Evolutionary conservation across 768 basidiomycete genomes (phyloP), one percentile per base, ranked within the genome.

Genomic region (Trametes punicea): DNA sequence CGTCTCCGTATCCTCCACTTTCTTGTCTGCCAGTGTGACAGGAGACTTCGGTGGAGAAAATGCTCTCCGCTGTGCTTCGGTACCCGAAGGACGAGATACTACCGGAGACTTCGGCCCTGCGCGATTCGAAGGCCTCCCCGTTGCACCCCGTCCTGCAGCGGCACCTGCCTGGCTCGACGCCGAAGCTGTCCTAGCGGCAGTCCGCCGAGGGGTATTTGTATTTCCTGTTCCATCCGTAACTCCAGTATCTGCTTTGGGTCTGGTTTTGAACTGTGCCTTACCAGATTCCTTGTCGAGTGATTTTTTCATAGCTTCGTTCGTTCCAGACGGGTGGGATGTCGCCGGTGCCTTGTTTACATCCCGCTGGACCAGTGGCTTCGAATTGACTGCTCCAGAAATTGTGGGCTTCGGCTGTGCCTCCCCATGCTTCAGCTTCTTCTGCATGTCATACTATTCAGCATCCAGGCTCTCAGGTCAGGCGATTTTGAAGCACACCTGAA

Each of bases 401-500:
- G 49, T 21, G 4, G 46, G 21, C 33, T 61, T 57, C 1, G 56
- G 25, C 25, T 51, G 38, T 4, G 50, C 47, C 26, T 63, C 63
- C 29, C 58, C 63, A 1, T 51, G 38, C 34, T 62, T 64, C 8
- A 63, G 54, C 41, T 65, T 68, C 39, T 51, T 60, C 67, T 68
- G 47, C 16, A 26, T 20, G 13, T 30, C 11, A 50, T 46, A 46
- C 67, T 9, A 30, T 9, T 27, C 20, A 30, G 30, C 67, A 16
- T 46, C 13, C 38, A 68, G 34, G 11, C 39, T 47, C 26, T 25
- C 23, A 13, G 34, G n/a, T n/a, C n/a, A 13, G 18, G 21, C 18
- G 52, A 57, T 20, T n/a, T 30, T 49, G n/a, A 11, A 8, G 65
- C 74, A 39, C 57, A 82, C 87, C 74, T 86, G 84, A 29, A 86